Evolutionary conservation across 2,329 filamentous ascomycete species (phyloP).

Genomic region (Aureobasidium mangrovei): DNA sequence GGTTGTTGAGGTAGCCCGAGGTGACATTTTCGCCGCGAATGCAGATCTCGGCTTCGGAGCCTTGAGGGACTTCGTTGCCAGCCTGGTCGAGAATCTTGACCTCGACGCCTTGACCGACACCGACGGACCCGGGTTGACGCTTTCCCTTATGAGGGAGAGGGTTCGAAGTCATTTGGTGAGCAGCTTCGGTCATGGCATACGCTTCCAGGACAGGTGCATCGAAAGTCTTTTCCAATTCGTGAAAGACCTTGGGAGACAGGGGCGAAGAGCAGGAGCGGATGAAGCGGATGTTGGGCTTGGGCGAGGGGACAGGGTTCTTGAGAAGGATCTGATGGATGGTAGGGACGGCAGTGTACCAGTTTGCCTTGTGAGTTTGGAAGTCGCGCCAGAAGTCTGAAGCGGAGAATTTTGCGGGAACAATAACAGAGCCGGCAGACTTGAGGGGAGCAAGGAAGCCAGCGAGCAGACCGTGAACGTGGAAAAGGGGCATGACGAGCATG

Average conservation of each 20-base stretch:
- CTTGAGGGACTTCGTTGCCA: slow-evolving; percentile 59
- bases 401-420: slow-evolving; percentile 73
- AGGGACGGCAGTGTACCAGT: slow-evolving; percentile 90
- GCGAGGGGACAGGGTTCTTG: slow-evolving; percentile 58
- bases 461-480: slow-evolving; percentile 83
- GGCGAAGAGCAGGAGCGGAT: slow-evolving; percentile 83
- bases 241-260: slow-evolving; percentile 70
- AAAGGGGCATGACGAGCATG: slow-evolving; percentile 82
- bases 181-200: slow-evolving; percentile 87
- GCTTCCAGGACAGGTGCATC: slow-evolving; percentile 77
- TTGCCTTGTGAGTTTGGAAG: slow-evolving; percentile 64
- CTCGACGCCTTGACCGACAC: slow-evolving; percentile 74
- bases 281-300: slow-evolving; percentile 68
- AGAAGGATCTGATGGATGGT: slow-evolving; percentile 87
- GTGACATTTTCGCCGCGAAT: slow-evolving; percentile 78
- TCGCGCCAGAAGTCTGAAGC: slow-evolving; percentile 75
- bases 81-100: slow-evolving; percentile 65
- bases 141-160: slow-evolving; percentile 54
- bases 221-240: slow-evolving; percentile 67
- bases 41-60: slow-evolving; percentile 71
- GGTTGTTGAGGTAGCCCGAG: slow-evolving; percentile 77
- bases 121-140: slow-evolving; percentile 73
- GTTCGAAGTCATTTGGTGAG: slow-evolving; percentile 73
- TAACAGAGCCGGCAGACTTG: slow-evolving; percentile 64
- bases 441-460: slow-evolving; percentile 74